A percentile compares a stretch with the other conserved stretches of the same genome.
phyloP scores from a whole-genome alignment of 345 rosid genomes.

The Luvunga scandens region DNA sequence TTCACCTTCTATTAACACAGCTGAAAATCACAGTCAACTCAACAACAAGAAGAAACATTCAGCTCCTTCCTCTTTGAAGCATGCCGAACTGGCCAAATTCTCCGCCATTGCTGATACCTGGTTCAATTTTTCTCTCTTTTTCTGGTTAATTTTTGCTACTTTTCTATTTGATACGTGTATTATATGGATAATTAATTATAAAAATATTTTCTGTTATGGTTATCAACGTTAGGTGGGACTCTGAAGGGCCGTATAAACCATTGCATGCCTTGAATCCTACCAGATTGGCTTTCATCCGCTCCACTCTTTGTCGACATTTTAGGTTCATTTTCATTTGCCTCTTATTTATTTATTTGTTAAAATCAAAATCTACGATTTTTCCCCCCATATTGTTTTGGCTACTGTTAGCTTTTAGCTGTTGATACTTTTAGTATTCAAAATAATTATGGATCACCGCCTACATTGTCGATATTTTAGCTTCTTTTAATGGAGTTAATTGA shows the following conservation, averaged over 20 bases:
- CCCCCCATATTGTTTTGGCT: not conserved
- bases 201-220: not conserved
- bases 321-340: conserved; percentile 30
- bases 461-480: not conserved
- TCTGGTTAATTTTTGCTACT: not conserved
- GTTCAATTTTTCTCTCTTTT: conserved; percentile 26
- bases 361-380: not conserved
- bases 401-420: not conserved
- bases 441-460: not conserved
- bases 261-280: conserved; percentile 85
- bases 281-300: conserved; percentile 83
- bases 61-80: conserved; percentile 54
- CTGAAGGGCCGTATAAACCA: conserved; percentile 86
- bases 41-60: not conserved
- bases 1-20: not conserved
- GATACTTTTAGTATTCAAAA: not conserved
- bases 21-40: conserved; percentile 14
- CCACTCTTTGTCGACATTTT: conserved; percentile 88
- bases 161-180: not conserved
- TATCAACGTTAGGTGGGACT: conserved; percentile 71
- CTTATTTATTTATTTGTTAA: not conserved
- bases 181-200: not conserved
- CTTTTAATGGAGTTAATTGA: not conserved
- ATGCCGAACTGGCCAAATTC: conserved; percentile 75
- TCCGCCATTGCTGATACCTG: conserved; percentile 80